Percentiles rank a stretch among this genome's conserved stretches.
phyloP scores from a whole-genome alignment of 2,329 filamentous ascomycete species.

The Neospermospora avenae region DNA sequence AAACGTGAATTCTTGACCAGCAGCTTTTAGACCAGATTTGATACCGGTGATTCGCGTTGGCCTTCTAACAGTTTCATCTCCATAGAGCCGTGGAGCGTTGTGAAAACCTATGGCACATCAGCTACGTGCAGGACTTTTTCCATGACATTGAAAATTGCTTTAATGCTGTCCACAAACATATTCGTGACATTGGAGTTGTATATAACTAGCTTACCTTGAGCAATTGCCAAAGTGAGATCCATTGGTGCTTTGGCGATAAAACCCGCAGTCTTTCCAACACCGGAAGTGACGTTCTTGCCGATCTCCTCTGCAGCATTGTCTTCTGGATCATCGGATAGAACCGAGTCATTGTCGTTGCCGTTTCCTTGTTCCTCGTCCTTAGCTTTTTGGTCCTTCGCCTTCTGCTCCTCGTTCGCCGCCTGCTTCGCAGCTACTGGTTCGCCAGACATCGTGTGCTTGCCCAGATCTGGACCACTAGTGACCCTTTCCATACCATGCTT shows the following conservation, averaged over 20 bases:
- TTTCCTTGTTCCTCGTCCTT: slow-evolving; percentile 9
- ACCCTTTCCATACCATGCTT: slow-evolving; percentile 5
- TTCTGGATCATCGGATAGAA: slow-evolving; percentile 24
- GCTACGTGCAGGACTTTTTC: too few species aligned
- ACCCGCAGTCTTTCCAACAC: slow-evolving; percentile 30
- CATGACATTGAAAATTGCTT: too few species aligned
- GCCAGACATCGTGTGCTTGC: slow-evolving; percentile 19
- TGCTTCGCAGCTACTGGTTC: slow-evolving; percentile 16
- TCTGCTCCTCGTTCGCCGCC: not conserved
- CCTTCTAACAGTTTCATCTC: slow-evolving; percentile 62
- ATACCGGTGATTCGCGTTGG: slow-evolving; percentile 63
- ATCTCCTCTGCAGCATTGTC: slow-evolving; percentile 26
- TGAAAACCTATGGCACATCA: slow-evolving; percentile 47
- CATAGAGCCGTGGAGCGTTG: slow-evolving; percentile 67
- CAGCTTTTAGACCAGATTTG: slow-evolving; percentile 58
- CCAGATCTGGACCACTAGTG: slow-evolving; percentile 10
- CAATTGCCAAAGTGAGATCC: slow-evolving; percentile 57
- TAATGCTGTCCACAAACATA: too few species aligned
- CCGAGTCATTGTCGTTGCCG: slow-evolving; percentile 22
- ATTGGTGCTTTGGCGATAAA: slow-evolving; percentile 48
- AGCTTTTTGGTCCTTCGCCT: not conserved
- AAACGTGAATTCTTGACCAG: slow-evolving; percentile 57
- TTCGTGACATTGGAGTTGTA: too few species aligned
- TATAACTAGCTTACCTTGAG: slow-evolving; percentile 46
- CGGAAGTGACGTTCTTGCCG: slow-evolving; percentile 28